Conservation (phyloP, 805 yeast genomes). For the Scheffersomyces stipitis region DNA sequence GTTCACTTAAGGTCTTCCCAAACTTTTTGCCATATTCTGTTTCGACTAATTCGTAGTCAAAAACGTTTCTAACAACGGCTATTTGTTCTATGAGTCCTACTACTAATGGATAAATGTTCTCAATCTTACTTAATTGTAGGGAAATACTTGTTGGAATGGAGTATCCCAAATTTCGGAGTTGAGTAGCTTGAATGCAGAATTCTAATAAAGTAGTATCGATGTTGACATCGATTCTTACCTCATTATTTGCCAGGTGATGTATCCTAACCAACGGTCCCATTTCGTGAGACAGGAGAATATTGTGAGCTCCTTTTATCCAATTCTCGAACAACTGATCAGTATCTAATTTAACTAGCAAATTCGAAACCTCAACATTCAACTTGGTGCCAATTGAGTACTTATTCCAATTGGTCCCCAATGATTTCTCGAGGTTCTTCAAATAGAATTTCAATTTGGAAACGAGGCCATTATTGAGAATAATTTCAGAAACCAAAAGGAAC, state of each 20-base stretch:
- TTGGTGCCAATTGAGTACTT: constrained; percentile 53
- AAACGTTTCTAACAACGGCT: constrained; percentile 33
- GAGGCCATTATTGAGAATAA: constrained; percentile 10
- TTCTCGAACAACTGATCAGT: constrained; percentile 37
- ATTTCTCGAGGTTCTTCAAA: constrained; percentile 15
- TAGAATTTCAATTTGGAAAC: constrained; percentile 24
- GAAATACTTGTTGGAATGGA: constrained; percentile 56
- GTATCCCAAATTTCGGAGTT: constrained; percentile 49
- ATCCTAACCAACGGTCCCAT: constrained; percentile 8
- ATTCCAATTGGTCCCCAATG: constrained; percentile 38
- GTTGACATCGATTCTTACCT: constrained; percentile 41
- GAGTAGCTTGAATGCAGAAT: constrained; percentile 54
- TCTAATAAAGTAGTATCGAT: constrained; percentile 46
- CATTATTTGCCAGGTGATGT: constrained; percentile 9
- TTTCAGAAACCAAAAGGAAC: constrained; percentile 1
- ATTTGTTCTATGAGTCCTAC: constrained; percentile 53
- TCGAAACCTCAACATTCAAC: constrained; percentile 49
- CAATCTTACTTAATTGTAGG: constrained; percentile 48
- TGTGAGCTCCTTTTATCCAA: constrained; percentile 45
- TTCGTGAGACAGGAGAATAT: constrained; percentile 3
- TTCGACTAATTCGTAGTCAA: constrained; percentile 15
- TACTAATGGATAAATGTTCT: constrained; percentile 58
- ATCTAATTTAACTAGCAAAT: constrained; percentile 48
- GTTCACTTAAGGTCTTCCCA: constrained; percentile 39
- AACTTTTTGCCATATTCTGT: constrained; percentile 41